Base-by-base conservation (phyloP, 2,329 filamentous ascomycete species). In the Exophiala mesophila region DNA sequence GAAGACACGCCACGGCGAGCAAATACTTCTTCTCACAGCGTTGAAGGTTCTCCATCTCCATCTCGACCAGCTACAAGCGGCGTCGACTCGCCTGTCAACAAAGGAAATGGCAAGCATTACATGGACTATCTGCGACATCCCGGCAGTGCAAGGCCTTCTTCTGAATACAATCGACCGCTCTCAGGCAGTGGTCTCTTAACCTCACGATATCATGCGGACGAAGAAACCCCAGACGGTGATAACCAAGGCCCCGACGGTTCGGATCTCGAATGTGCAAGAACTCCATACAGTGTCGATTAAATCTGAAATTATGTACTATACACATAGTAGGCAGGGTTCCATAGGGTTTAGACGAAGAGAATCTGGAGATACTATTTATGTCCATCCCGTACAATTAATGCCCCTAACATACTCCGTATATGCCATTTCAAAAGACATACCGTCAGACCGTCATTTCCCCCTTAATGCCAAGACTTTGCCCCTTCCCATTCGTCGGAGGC, bases 251-350 rank as follows among this genome's bases (percentile, higher is more conserved):
- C 42, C 5, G 44, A 47, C n/a, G 41, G 33, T n/a, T 21, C 30
- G 12, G 49, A 46, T 16, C 16, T 29, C 9, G 39, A 49, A n/a
- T 52, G 49, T 28, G 33, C 31, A 18, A 40, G 49, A 15, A 37
- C 45, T 21, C 49, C 49, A n/a, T 52, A 52, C 21, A 52, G 49
- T 28, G 49, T 52, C 18, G 49, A 52, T 39, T 52, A 18, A 29
- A 18, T n/a, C n/a, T n/a, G n/a, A n/a, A n/a, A n/a, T n/a, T n/a
- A n/a, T n/a, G n/a, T n/a, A n/a, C n/a, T n/a, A n/a, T n/a, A n/a
- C n/a, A n/a, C n/a, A n/a, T n/a, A n/a, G n/a, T n/a, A n/a, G n/a
- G n/a, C n/a, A n/a, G n/a, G n/a, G n/a, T n/a, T n/a, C n/a, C n/a
- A n/a, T n/a, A n/a, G n/a, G n/a, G n/a, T n/a, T n/a, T n/a, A n/a